A percentile compares a stretch with the other conserved stretches of the same genome.
Evolutionary conservation across 257 asterid species (phyloP).

Genomic region (Gynochthodes officinalis): DNA sequence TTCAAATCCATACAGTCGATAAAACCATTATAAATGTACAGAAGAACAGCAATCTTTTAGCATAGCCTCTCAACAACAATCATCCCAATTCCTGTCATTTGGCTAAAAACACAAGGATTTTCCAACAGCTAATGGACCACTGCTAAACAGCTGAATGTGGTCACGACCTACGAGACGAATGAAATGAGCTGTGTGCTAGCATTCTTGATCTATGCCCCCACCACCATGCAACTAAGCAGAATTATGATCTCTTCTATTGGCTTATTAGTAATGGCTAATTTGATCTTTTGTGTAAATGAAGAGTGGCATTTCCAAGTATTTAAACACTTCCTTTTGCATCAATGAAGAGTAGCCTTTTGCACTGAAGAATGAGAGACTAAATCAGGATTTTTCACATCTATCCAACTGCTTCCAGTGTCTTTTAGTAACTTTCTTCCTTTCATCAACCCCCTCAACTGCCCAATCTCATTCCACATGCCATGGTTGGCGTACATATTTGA

Average conservation of each 20-base stretch:
- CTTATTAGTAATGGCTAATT: not conserved
- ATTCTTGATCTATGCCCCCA: not conserved
- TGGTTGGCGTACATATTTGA: conserved; percentile 75
- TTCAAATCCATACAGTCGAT: no score
- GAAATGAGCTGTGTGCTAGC: not conserved
- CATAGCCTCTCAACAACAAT: no score
- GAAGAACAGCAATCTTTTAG: no score
- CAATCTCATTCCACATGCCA: conserved; percentile 79
- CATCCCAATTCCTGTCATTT: not conserved
- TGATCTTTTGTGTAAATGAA: not conserved
- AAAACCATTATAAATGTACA: no score
- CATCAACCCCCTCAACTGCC: conserved; percentile 55
- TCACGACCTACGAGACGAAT: not conserved
- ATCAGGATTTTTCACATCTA: conserved; percentile 17
- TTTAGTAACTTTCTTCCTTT: conserved; percentile 60
- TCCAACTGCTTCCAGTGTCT: conserved; percentile 66
- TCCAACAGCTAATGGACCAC: not conserved
- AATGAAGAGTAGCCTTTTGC: no score
- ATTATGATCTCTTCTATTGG: not conserved
- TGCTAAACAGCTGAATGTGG: not conserved
- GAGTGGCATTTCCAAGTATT: not conserved
- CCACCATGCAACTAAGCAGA: not conserved
- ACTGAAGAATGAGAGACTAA: not conserved
- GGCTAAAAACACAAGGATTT: not conserved
- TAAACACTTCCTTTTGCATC: no score